Evolutionary conservation across 352 stramenopile species (phyloP), one percentile per base, ranked within the genome.

Genomic region (Globisporangium middletonii): DNA sequence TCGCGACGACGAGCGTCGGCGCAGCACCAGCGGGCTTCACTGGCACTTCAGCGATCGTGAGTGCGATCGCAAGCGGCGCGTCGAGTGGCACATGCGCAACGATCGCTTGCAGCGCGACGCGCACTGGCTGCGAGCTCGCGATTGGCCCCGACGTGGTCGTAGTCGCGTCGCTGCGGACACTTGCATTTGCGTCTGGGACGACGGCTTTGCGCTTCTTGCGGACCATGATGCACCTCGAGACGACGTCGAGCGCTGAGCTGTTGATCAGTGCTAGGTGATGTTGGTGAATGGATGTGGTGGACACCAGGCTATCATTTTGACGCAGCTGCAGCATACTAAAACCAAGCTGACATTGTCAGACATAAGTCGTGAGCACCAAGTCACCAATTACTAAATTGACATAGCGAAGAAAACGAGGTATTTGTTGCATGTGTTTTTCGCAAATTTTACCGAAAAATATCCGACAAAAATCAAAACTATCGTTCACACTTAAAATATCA

Each of bases 171-270:
- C n/a, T 59, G 12, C 15, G 41, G 54, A 62, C 59, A 28, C 59
- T 62, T 0, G 60, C 57, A 43, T 72, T 58, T 59, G 71, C 66
- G 58, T 81, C 79, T 64, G 89, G 89, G 37, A 86, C 65, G 37
- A 88, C 62, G 19, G 73, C 79, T 59, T 89, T 89, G 55, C 73
- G 77, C 69, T 93, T 93, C 69, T 85, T 90, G 60, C 83, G 83
- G 67, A 91, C 77, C 80, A 90, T 93, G 23, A 23, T 33, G 30
- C 19, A 2, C 11, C 37, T 16, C 46, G 23, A 35, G 16, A 4
- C n/a, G 26, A 7, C 3, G 12, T 26, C 5, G 23, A 30, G 23
- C 8, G 6, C 19, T 26, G 4, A 2, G 27, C 5, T 18, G 35
- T 55, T 28, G 16, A 44, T 43, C 43, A 35, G 30, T 23, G 33